Base-by-base conservation (phyloP, 352 stramenopile genomes). In the Phytophthora uliginosa region DNA sequence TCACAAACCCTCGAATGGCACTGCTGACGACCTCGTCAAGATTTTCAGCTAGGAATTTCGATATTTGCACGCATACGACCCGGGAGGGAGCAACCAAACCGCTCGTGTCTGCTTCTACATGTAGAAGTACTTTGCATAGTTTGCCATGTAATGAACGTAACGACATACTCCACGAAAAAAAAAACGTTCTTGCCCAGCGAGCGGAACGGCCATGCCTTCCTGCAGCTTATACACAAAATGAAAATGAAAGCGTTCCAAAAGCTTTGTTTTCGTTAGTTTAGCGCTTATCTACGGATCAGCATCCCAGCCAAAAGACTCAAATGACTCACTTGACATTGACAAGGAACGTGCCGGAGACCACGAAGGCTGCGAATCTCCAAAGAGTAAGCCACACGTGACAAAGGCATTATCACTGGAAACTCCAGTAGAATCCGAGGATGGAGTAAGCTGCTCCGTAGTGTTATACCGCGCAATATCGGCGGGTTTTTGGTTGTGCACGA, bases 311-410 rank as follows among this genome's bases (percentile, higher is more conserved):
- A 76, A 76, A 6, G 63, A 72, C 28, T 53, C n/a, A 53, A 53
- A 53, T 18, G 8, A 28, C 47, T 53, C 47, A 53, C 47, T 53
- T 53, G 47, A 53, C 47, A 53, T 31, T 2, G 47, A 53, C 17
- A 53, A 28, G 8, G 47, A 53, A 6, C 47, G 18, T 20, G 47
- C 17, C 31, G 47, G 47, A 26, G 47, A 53, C 47, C 47, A 53
- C 10, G 47, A 22, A 53, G 47, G 47, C 47, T 53, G 47, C 8
- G 18, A 26, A 66, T 78, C 71, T 26, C 59, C 51, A 42, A 66
- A 63, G 24, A 81, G 52, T 8, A 81, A 45, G 7, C 74, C 74
- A 71, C 74, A 81, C 9, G 74, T 73, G 12, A 61, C n/a, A 52
- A 36, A 31, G 38, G n/a, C 24, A 5, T 54, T 70, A n/a, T 58